Evolutionary conservation across 2,329 filamentous ascomycete genomes (phyloP).

Genomic region (Acarospora socialis): DNA sequence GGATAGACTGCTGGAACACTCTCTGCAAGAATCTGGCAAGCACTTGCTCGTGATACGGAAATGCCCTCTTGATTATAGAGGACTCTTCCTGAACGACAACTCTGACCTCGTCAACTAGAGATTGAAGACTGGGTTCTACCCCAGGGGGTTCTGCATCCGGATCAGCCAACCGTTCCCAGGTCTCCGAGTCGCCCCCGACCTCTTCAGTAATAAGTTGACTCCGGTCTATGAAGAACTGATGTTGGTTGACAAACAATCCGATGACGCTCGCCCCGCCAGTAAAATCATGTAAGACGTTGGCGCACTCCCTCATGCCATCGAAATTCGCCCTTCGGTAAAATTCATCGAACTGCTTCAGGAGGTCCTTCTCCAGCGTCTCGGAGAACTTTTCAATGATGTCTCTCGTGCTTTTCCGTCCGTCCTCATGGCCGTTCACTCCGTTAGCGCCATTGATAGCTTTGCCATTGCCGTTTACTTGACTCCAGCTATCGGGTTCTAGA

Average conservation of each 20-base stretch:
- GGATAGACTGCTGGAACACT: conserved; percentile 95
- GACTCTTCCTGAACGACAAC: conserved; percentile 96
- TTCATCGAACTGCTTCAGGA: conserved; percentile 92
- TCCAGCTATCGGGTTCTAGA: conserved; percentile 65
- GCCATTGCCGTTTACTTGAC: conserved; percentile 28
- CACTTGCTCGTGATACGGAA: conserved; percentile 92
- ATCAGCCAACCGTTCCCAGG: conserved; percentile 85
- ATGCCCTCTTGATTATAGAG: conserved; percentile 88
- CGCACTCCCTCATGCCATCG: conserved; percentile 95
- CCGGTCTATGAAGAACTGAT: conserved; percentile 96
- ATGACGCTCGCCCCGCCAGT: conserved; percentile 92
- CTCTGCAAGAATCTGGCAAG: conserved; percentile 85
- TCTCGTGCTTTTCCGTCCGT: conserved; percentile 47
- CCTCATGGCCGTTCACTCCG: conserved; percentile 31
- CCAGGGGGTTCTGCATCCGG: conserved; percentile 84
- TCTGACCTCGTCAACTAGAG: conserved; percentile 82
- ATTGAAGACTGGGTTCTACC: conserved; percentile 83
- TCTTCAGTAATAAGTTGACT: conserved; percentile 86
- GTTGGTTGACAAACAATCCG: conserved; percentile 92
- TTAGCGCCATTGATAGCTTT: conserved; percentile 33
- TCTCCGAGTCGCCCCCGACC: conserved; percentile 44
- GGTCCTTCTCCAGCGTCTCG: conserved; percentile 86
- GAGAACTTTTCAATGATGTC: conserved; percentile 95
- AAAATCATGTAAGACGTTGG: conserved; percentile 87
- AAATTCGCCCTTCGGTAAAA: conserved; percentile 93